A percentile compares a stretch with the other conserved stretches of the same genome.
phyloP scores from a whole-genome alignment of 2,329 filamentous ascomycete species.

The Fusarium subtropicale region DNA sequence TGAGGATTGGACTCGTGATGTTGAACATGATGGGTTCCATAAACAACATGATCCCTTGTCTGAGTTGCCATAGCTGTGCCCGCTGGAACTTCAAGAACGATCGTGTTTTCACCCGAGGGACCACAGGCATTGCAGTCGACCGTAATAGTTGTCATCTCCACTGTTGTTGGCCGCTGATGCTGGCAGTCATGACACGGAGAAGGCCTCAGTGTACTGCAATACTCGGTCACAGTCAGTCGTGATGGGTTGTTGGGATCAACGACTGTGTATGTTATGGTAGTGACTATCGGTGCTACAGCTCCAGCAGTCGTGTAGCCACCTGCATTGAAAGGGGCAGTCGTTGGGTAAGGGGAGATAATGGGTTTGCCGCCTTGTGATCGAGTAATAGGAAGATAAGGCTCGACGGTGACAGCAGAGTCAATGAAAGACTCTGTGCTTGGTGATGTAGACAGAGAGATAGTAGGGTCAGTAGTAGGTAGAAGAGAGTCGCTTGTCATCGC shows the following conservation, averaged over 20 bases:
- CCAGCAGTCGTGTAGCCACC: neutral
- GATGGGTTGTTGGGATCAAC: neutral
- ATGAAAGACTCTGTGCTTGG: neutral
- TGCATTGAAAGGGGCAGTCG: neutral
- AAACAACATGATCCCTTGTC: neutral
- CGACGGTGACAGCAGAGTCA: neutral
- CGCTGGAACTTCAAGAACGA: constrained; percentile 22
- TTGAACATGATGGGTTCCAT: neutral
- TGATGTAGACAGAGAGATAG: neutral
- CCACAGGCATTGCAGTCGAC: constrained; percentile 26
- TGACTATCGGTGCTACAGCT: neutral
- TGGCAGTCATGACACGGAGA: constrained; percentile 16
- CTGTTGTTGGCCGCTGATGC: neutral
- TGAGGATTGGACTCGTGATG: neutral
- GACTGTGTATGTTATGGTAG: neutral
- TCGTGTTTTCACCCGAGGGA: constrained; percentile 3
- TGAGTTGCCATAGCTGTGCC: neutral
- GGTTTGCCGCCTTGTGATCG: neutral
- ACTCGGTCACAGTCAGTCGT: neutral
- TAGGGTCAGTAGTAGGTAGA: neutral
- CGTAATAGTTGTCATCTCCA: constrained; percentile 25
- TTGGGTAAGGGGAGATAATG: neutral
- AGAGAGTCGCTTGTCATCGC: neutral
- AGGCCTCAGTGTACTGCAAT: constrained; percentile 5
- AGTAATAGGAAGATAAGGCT: neutral